phyloP scores from a whole-genome alignment of 352 stramenopile species.

The Phytophthora crassamura region DNA sequence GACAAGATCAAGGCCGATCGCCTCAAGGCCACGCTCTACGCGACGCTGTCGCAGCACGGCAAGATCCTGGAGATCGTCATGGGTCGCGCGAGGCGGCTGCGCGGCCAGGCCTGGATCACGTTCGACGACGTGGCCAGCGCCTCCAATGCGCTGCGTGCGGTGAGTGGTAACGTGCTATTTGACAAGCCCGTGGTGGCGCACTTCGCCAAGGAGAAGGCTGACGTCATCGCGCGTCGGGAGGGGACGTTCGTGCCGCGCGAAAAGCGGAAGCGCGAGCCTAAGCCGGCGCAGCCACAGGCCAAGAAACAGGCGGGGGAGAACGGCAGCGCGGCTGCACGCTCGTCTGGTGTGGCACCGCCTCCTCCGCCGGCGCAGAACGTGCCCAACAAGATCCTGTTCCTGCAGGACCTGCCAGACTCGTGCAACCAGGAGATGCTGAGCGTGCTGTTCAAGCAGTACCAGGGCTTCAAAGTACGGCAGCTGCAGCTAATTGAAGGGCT shows the following conservation, averaged over 20 bases:
- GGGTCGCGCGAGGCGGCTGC: slow-evolving; percentile 80
- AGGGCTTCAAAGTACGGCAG: slow-evolving; percentile 91
- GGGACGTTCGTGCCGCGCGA: slow-evolving; percentile 79
- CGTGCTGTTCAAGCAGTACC: slow-evolving; percentile 98
- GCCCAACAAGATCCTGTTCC: slow-evolving; percentile 95
- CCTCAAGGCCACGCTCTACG: slow-evolving; percentile 92
- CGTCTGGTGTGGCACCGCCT: slow-evolving; percentile 40
- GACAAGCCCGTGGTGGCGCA: slow-evolving; percentile 88
- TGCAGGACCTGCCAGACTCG: slow-evolving; percentile 92
- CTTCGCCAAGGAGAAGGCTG: slow-evolving; percentile 86
- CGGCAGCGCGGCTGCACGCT: slow-evolving; percentile 8
- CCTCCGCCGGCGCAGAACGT: slow-evolving; percentile 59
- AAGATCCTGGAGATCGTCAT: slow-evolving; percentile 94
- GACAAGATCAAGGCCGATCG: slow-evolving; percentile 94
- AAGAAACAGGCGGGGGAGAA: slow-evolving; percentile 40
- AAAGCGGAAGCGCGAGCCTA: slow-evolving; percentile 80
- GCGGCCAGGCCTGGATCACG: slow-evolving; percentile 93
- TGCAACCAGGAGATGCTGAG: slow-evolving; percentile 97
- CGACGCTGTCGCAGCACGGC: slow-evolving; percentile 92
- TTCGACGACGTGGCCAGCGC: slow-evolving; percentile 91
- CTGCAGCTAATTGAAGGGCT: slow-evolving; percentile 1
- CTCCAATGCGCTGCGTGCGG: slow-evolving; percentile 88
- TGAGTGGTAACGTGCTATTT: slow-evolving; percentile 90
- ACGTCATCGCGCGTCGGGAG: slow-evolving; percentile 80
- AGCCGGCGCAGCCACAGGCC: slow-evolving; percentile 44